These are phyloP conservation scores for Backusella tarrabulga DNA, from an alignment of 192 early-diverging fungal species.

Conservation along the genomic window DNA sequence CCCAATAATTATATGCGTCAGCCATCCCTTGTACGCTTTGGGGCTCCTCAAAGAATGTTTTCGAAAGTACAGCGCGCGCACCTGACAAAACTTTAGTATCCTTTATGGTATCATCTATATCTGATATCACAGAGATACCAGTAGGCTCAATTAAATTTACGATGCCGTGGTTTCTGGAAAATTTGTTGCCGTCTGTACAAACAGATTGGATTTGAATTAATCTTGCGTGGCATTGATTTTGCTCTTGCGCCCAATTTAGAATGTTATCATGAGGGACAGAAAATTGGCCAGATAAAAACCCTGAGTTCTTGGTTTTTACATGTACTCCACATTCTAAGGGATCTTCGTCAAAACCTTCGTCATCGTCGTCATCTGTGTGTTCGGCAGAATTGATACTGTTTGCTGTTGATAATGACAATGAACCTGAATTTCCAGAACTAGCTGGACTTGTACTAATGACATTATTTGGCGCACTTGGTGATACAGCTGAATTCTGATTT, in stretches of 20 bases:
- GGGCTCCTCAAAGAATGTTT: slow-evolving; percentile 61
- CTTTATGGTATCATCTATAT: slow-evolving; percentile 94
- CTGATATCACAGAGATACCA: slow-evolving; percentile 79
- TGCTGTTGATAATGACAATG: not conserved
- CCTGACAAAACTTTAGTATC: slow-evolving; percentile 71
- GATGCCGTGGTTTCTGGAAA: slow-evolving; percentile 31
- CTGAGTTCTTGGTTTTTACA: slow-evolving; percentile 16
- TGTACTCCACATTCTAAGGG: not conserved
- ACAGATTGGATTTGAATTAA: slow-evolving; percentile 22
- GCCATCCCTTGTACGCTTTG: slow-evolving; percentile 44
- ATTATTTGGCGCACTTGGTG: not conserved
- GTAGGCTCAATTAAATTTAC: slow-evolving; percentile 61
- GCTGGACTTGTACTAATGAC: not conserved
- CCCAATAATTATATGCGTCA: slow-evolving; percentile 47
- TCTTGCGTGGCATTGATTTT: slow-evolving; percentile 9
- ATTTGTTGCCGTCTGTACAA: slow-evolving; percentile 26
- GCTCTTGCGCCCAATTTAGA: slow-evolving; percentile 37
- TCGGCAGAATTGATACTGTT: not conserved
- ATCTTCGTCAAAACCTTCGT: not conserved
- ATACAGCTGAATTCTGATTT: not conserved
- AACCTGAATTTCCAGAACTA: not conserved
- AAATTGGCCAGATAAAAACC: slow-evolving; percentile 32
- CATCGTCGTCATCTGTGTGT: not conserved
- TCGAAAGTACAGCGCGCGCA: slow-evolving; percentile 58
- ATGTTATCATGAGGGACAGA: slow-evolving; percentile 37